Percentiles rank a stretch among this genome's conserved stretches.
Conservation (phyloP, 768 basidiomycete species). For the Trametes cubensis region DNA sequence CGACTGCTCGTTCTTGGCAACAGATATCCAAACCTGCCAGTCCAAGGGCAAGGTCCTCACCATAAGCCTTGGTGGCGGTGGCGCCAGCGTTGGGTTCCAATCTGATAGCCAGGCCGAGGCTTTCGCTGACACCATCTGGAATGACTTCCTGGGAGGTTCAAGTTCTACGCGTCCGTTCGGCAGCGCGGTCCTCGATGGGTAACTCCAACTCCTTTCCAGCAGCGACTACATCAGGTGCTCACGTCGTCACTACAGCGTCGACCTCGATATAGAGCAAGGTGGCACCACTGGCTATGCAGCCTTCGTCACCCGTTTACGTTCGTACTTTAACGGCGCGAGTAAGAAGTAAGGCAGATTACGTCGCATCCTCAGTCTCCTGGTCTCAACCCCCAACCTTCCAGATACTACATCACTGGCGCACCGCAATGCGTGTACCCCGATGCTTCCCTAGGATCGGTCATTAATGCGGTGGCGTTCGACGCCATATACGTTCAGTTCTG, state of each 20-base stretch:
- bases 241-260: slow-evolving; percentile 31
- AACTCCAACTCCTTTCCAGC: slow-evolving; percentile 6
- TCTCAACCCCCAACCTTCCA: slow-evolving; percentile 19
- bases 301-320: slow-evolving; percentile 41
- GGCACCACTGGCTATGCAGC: slow-evolving; percentile 37
- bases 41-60: slow-evolving; percentile 51
- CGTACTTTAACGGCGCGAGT: slow-evolving; percentile 36
- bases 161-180: slow-evolving; percentile 48
- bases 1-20: slow-evolving; percentile 42
- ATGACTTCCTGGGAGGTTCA: slow-evolving; percentile 51
- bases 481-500: slow-evolving; percentile 54
- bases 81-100: slow-evolving; percentile 44
- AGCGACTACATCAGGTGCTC: not conserved
- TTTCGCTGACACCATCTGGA: slow-evolving; percentile 45
- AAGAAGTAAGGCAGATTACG: slow-evolving; percentile 36
- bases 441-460: slow-evolving; percentile 37
- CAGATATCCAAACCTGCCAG: slow-evolving; percentile 49
- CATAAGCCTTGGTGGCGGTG: slow-evolving; percentile 47
- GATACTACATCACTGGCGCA: slow-evolving; percentile 41
- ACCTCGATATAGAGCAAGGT: slow-evolving; percentile 44
- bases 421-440: slow-evolving; percentile 46
- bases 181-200: slow-evolving; percentile 50
- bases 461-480: slow-evolving; percentile 43
- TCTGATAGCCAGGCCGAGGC: slow-evolving; percentile 40
- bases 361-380: not conserved